A percentile compares a stretch with the other conserved stretches of the same genome.
Evolutionary conservation across 2,329 filamentous ascomycete genomes (phyloP).

Genomic region (Trichocomaceae sp.): DNA sequence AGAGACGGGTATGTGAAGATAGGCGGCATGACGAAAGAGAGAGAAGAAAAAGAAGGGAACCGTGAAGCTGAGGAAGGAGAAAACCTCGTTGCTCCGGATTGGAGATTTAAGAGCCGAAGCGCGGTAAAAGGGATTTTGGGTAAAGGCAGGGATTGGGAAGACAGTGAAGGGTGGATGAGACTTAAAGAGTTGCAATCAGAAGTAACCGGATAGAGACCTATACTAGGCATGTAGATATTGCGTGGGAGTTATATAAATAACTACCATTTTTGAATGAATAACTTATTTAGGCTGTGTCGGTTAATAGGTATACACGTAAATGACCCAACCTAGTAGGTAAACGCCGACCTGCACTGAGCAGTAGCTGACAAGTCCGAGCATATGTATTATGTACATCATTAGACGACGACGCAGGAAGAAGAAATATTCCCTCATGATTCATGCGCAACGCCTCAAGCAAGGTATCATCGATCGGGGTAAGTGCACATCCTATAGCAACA

Average conservation of each 20-base stretch:
- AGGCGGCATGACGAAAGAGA: conserved; percentile 54
- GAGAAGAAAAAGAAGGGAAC: conserved; percentile 40
- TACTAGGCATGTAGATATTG: not conserved
- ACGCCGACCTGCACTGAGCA: too few species aligned
- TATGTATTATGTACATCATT: not conserved
- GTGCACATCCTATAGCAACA: not conserved
- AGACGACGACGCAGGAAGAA: not conserved
- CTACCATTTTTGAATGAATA: not conserved
- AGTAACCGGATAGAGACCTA: conserved; percentile 20
- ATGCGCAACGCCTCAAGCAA: not conserved
- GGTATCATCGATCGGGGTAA: not conserved
- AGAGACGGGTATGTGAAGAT: conserved; percentile 71
- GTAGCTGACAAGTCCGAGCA: not conserved
- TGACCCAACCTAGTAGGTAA: too few species aligned
- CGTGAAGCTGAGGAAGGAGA: conserved; percentile 29
- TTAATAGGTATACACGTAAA: too few species aligned
- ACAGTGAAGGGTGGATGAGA: conserved; percentile 41
- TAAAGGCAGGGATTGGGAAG: conserved; percentile 70
- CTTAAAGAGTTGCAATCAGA: conserved; percentile 36
- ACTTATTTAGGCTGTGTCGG: not conserved
- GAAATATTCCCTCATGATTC: not conserved
- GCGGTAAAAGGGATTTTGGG: conserved; percentile 78
- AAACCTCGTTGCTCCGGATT: conserved; percentile 64
- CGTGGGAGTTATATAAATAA: not conserved
- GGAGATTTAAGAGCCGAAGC: conserved; percentile 82